Base-by-base conservation (phyloP, 1,284 basidiomycete species). In the Ustilago cynodontis region DNA sequence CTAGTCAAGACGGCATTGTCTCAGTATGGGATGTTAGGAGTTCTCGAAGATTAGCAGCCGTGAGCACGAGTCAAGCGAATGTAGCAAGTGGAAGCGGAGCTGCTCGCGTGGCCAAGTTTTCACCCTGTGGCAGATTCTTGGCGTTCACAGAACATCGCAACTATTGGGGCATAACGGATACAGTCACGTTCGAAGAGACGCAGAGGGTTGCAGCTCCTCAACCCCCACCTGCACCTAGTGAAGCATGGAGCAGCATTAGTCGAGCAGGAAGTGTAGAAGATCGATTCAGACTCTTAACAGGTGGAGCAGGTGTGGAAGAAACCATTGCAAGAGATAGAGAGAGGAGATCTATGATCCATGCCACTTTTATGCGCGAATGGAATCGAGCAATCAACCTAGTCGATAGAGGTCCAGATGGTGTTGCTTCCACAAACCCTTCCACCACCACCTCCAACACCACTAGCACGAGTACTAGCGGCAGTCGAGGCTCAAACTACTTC, bases 1-100 rank as follows among this genome's bases (percentile, higher is more conserved):
- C 92, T 4, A 91, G 91, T 24, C 94, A 95, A 85, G 93, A 94
- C 81, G 94, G 94, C 14, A 89, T 91, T 14, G 91, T 94, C 1
- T 91, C 90, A 2, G 84, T 88, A 14, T 88, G 86, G 85, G 87
- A 88, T 61, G 81, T 86, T 11, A 82, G 87, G 7, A 81, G 78
- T 5, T 79, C 78, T n/a, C 58, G 73, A 13, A 71, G 76, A 26
- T 66, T 86, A 20, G 83, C 85, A 0, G 63, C 58, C 13, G 72
- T 81, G 35, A 64, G 39, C 26, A 80, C 79, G 20, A 50, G 55
- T 28, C 77, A 78, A 50, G 62, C 63, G 3, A 52, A 52, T 35
- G 52, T 57, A 33, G 55, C 50, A 0, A 64, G 59, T 24, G 73
- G 70, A 7, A 78, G 70, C 45, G 80, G 80, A 2, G 79, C 81